phyloP scores from a whole-genome alignment of 2,329 filamentous ascomycete genomes.

The Neonectria coccinea region DNA sequence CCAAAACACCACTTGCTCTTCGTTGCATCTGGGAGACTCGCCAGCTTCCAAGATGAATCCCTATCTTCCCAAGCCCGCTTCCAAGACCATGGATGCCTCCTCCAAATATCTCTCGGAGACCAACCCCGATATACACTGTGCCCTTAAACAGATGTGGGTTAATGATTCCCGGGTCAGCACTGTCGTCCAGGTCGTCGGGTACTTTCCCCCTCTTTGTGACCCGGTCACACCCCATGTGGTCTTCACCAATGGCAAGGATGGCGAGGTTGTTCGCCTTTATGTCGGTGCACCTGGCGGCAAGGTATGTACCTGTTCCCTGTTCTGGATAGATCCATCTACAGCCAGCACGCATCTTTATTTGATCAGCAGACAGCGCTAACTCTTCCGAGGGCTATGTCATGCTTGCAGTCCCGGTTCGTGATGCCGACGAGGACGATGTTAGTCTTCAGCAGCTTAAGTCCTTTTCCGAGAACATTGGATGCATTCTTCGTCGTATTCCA shows the following conservation, averaged over 20 bases:
- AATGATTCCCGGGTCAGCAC: background rate
- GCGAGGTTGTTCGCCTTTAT: background rate
- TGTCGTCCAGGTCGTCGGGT: background rate
- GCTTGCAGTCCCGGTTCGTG: background rate
- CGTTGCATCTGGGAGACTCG: background rate
- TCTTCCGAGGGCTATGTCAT: slow-evolving; percentile 10
- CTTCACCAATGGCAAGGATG: background rate
- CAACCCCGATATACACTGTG: slow-evolving; percentile 10
- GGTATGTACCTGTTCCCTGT: slow-evolving; percentile 6
- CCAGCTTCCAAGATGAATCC: background rate
- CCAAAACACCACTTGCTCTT: background rate
- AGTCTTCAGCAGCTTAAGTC: background rate
- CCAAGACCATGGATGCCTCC: background rate
- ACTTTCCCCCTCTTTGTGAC: background rate
- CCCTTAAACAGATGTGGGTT: background rate
- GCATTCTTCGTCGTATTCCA: slow-evolving; percentile 10
- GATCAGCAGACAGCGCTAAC: background rate
- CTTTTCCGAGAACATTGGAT: slow-evolving; percentile 9
- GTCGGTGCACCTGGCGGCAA: slow-evolving; percentile 15
- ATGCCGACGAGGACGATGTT: background rate
- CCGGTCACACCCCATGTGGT: background rate
- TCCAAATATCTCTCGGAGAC: background rate
- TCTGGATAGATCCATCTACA: background rate
- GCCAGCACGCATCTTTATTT: background rate
- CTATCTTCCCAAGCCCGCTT: background rate